Percentiles rank a stretch among this genome's conserved stretches.
phyloP scores from a whole-genome alignment of 2,329 filamentous ascomycete genomes.

The Cryoendolithus antarcticus region DNA sequence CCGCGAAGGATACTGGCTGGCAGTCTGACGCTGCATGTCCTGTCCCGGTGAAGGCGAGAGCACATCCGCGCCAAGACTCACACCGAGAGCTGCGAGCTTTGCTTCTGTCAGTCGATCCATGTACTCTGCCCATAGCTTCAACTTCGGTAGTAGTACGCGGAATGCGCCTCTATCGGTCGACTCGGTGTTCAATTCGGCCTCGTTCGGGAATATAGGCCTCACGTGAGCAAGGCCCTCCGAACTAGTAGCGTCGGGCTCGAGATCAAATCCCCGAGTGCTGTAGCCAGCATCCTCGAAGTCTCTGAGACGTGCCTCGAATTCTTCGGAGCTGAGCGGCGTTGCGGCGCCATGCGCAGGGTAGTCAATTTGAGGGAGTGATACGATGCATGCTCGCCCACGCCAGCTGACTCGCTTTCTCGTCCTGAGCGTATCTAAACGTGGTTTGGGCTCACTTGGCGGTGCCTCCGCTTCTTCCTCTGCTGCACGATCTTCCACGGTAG shows the following conservation, averaged over 20 bases:
- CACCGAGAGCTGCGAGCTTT: slow-evolving; percentile 82
- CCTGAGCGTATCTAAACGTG: slow-evolving; percentile 21
- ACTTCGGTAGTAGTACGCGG: slow-evolving; percentile 57
- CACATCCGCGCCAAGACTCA: slow-evolving; percentile 64
- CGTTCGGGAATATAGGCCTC: slow-evolving; percentile 54
- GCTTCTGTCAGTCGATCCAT: slow-evolving; percentile 75
- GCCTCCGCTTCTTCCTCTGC: slow-evolving; percentile 3
- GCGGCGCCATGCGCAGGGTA: slow-evolving; percentile 30
- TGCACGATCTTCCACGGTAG: slow-evolving; percentile 4
- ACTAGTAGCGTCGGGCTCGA: slow-evolving; percentile 31
- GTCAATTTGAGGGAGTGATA: slow-evolving; percentile 32
- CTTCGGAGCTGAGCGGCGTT: slow-evolving; percentile 34
- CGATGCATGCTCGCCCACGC: slow-evolving; percentile 33
- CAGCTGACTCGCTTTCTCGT: slow-evolving; percentile 33
- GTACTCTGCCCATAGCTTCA: slow-evolving; percentile 66
- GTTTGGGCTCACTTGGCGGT: slow-evolving; percentile 4
- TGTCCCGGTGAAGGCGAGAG: slow-evolving; percentile 35
- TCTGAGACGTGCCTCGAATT: slow-evolving; percentile 50
- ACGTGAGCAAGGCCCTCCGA: slow-evolving; percentile 42
- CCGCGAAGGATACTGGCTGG: slow-evolving; percentile 60
- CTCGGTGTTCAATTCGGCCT: slow-evolving; percentile 23
- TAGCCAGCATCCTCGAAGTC: slow-evolving; percentile 61
- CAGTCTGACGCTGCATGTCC: slow-evolving; percentile 58
- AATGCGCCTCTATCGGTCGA: slow-evolving; percentile 47
- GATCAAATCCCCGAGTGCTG: slow-evolving; percentile 54